phyloP scores from a whole-genome alignment of 2,329 filamentous ascomycete genomes.

The Periconia sp. region DNA sequence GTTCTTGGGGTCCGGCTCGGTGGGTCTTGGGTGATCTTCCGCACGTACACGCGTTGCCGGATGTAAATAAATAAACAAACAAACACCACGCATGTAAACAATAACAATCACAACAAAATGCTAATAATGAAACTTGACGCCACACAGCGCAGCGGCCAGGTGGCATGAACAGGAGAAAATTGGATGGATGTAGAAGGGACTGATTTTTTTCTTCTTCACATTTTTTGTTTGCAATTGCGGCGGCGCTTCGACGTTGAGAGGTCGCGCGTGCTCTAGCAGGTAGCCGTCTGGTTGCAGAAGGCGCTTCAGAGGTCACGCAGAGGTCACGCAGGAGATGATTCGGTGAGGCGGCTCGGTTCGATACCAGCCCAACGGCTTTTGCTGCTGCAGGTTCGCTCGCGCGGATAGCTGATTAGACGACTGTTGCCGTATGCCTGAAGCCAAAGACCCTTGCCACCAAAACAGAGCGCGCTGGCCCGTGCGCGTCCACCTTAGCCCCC shows the following conservation, averaged over 20 bases:
- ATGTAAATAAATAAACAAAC: slow-evolving; percentile 10
- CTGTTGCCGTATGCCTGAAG: no score
- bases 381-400: not conserved
- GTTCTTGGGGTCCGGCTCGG: no score
- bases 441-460: not conserved
- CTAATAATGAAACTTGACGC: not conserved
- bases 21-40: not conserved
- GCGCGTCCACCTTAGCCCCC: no score
- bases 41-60: not conserved
- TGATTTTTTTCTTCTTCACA: not conserved
- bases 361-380: not conserved
- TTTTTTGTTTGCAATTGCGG: not conserved
- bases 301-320: not conserved
- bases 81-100: not conserved
- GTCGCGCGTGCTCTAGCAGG: no score
- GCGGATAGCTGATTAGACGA: not conserved
- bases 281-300: not conserved
- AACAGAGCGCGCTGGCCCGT: not conserved
- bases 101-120: not conserved
- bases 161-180: not conserved
- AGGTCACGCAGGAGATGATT: not conserved
- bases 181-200: not conserved
- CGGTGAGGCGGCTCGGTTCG: not conserved
- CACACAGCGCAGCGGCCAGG: no score
- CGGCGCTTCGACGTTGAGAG: not conserved